These are phyloP conservation scores for Triticum turgidum DNA, from an alignment of 176 grass and related monocot genomes.

Conservation along the genomic window DNA sequence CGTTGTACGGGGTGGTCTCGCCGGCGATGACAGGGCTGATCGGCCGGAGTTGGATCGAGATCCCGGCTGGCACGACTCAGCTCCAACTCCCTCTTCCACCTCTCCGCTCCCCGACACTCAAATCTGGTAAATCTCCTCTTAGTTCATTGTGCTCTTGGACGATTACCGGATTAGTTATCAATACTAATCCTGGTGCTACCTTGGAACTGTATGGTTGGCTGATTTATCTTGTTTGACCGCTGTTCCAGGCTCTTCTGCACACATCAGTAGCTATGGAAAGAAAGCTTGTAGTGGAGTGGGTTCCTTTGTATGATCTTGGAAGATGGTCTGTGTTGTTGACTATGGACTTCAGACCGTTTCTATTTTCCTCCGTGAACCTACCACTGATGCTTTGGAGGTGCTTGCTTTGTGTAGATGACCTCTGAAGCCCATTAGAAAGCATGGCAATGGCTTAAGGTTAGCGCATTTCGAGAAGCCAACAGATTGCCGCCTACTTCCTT, in stretches of 20 bases:
- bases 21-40: no score
- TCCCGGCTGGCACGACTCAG: no score
- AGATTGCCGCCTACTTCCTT: no score
- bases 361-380: constrained; percentile 10
- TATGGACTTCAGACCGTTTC: constrained; percentile 25
- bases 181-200: background rate
- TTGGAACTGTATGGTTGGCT: constrained; percentile 14
- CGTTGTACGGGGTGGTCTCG: no score
- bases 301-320: constrained; percentile 87
- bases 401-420: constrained; percentile 50
- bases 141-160: no score
- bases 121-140: no score
- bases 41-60: no score
- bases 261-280: constrained; percentile 72
- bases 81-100: no score
- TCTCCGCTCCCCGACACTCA: no score
- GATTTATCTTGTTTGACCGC: constrained; percentile 6
- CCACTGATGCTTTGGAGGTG: constrained; percentile 19
- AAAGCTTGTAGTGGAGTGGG: constrained; percentile 96
- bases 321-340: constrained; percentile 55
- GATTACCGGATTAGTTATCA: no score
- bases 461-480: background rate
- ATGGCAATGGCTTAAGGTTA: constrained; percentile 85
- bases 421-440: constrained; percentile 73
- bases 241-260: constrained; percentile 81